Conservation (phyloP, 257 asterid species). For the Lavandula angustifolia region DNA sequence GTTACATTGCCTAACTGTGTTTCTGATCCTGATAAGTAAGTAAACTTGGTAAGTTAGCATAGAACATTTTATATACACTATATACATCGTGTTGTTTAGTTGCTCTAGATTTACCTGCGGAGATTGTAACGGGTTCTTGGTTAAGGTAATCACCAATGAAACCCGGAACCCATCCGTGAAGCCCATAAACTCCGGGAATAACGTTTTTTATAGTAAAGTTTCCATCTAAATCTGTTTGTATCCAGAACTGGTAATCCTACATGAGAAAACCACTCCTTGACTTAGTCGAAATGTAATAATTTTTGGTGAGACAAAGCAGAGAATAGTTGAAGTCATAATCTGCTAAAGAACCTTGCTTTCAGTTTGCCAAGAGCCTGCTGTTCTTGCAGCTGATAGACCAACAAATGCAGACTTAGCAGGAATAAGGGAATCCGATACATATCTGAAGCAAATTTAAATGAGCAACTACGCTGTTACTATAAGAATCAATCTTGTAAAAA, state of each 20-base stretch:
- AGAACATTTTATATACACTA: too few species aligned
- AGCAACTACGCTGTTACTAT: neutral
- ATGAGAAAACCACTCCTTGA: neutral
- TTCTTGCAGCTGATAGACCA: conserved; percentile 53
- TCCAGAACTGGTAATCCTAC: conserved; percentile 55
- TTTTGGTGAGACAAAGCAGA: neutral
- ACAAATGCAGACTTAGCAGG: conserved; percentile 49
- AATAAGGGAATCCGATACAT: conserved; percentile 39
- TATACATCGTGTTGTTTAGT: too few species aligned
- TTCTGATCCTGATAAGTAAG: conserved; percentile 39
- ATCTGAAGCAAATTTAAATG: conserved; percentile 36
- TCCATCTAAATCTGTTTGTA: conserved; percentile 49
- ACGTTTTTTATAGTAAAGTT: conserved; percentile 45
- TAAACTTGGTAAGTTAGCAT: too few species aligned
- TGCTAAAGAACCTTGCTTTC: conserved; percentile 53
- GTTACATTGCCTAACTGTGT: conserved; percentile 45
- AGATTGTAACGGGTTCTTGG: conserved; percentile 39
- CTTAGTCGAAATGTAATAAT: neutral
- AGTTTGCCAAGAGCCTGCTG: conserved; percentile 56
- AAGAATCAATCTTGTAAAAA: neutral
- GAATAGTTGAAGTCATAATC: too few species aligned
- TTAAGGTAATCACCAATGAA: conserved; percentile 49
- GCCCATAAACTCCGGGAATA: conserved; percentile 46
- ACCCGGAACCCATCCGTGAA: conserved; percentile 63
- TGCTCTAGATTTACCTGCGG: conserved; percentile 35